Base-by-base conservation (phyloP, 179 eudicot genomes). In the Beta corolliflora region DNA sequence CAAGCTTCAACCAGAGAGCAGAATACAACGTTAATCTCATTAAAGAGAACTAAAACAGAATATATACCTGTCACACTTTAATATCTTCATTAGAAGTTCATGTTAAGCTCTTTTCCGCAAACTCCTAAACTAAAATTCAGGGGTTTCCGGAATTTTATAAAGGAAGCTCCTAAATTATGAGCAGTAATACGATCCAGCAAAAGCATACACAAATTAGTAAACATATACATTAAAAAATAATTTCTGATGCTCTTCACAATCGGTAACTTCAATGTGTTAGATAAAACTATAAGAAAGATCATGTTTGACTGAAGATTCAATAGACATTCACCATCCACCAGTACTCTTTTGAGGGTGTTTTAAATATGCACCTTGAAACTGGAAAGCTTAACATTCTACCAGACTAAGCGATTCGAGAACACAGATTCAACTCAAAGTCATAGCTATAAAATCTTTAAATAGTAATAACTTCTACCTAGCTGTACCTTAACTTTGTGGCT, bases 401-500 rank as follows among this genome's bases (percentile, higher is more conserved):
- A 54, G 29, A 55, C 63, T 73, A 53, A 14, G 46, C 36, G 25
- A 60, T 54, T 53, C 54, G 21, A 73, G 21, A 48, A 21, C 23
- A 50, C 75, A 71, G 1, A 2, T 48, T 12, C 19, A 4, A 48
- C 18, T 46, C 18, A 71, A n/a, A 50, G 58, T 13, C 55, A 64
- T 64, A 3, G 8, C 8, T 71, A 46, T 21, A 73, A 16, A 54
- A 14, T 23, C 36, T 21, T 25, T 52, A 6, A 25, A 73, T 25
- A 7, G 29, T 23, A 9, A 53, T 7, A n/a, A 15, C 15, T 52
- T 60, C 74, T 73, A 65, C 79, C 23, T 31, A 65, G 19, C 18
- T 80, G 66, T 65, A 80, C 66, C 83, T 31, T 64, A 73, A 55
- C 41, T 21, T 74, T 44, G 46, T n/a, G 48, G 63, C 50, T 41